Evolutionary conservation across 1,139 yeast species (phyloP).

Genomic region (Pichia sp.): DNA sequence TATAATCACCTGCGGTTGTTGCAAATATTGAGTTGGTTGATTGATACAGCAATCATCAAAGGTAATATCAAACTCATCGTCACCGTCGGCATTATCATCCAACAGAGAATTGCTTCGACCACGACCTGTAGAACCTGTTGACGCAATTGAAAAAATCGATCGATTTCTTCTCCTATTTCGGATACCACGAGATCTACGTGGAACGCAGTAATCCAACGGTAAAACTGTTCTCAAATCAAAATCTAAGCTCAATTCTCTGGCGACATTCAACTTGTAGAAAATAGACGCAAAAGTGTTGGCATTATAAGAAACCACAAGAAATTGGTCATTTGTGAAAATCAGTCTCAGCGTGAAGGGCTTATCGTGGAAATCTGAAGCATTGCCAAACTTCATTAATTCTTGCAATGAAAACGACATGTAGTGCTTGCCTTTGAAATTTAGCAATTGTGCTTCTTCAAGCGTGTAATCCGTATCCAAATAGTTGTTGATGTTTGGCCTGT

Average conservation of each 20-base stretch:
- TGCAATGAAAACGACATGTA: conserved; percentile 21
- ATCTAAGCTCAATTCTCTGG: conserved; percentile 24
- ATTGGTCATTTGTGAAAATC: conserved; percentile 21
- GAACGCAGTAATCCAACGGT: conserved; percentile 23
- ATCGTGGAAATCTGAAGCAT: conserved; percentile 21
- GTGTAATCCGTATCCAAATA: conserved; percentile 9
- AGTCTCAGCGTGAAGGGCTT: conserved; percentile 25
- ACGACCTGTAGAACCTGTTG: conserved; percentile 2
- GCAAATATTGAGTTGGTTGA: conserved; percentile 8
- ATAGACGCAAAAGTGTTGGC: conserved; percentile 19
- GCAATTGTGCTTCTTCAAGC: conserved; percentile 8
- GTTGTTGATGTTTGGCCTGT: conserved; percentile 10
- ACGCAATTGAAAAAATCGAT: neutral
- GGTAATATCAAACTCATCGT: conserved; percentile 12
- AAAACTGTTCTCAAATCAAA: conserved; percentile 17
- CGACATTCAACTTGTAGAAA: conserved; percentile 24
- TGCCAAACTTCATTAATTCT: conserved; percentile 23
- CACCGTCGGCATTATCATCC: conserved; percentile 11
- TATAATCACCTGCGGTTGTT: conserved; percentile 8
- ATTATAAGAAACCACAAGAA: conserved; percentile 21
- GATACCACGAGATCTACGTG: conserved; percentile 13
- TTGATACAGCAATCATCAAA: conserved; percentile 2
- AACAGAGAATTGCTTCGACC: conserved; percentile 10
- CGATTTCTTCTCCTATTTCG: conserved; percentile 4
- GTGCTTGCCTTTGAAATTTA: conserved; percentile 6